Evolutionary conservation across 1,139 yeast species (phyloP).

Genomic region (Geotrichum fermentans): DNA sequence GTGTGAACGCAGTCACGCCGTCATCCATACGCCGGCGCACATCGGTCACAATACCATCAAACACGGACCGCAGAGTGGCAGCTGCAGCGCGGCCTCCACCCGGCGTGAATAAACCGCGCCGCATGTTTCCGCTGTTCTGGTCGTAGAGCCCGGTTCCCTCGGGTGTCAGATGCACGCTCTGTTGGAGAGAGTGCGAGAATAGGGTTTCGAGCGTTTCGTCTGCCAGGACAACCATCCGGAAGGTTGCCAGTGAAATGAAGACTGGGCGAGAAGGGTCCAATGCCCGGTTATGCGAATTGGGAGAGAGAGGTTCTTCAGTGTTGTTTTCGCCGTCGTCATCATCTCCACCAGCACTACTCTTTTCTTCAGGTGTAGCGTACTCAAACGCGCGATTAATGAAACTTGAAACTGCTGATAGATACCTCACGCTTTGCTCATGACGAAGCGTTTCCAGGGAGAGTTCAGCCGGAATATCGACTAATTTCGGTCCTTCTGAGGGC

Average conservation of each 20-base stretch:
- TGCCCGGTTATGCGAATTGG: constrained; percentile 63
- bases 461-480: constrained; percentile 18
- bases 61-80: constrained; percentile 74
- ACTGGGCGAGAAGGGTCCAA: constrained; percentile 76
- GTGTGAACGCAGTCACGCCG: constrained; percentile 25
- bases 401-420: constrained; percentile 78
- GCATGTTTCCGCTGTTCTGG: constrained; percentile 12
- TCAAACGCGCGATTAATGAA: constrained; percentile 87
- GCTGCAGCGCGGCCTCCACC: constrained; percentile 28
- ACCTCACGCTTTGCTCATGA: constrained; percentile 71
- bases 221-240: constrained; percentile 89
- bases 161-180: constrained; percentile 63
- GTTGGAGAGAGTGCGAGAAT: constrained; percentile 62
- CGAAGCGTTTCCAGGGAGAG: constrained; percentile 47
- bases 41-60: constrained; percentile 87
- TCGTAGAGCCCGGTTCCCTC: constrained; percentile 35
- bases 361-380: constrained; percentile 73
- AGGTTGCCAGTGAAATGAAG: constrained; percentile 75
- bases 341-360: constrained; percentile 38
- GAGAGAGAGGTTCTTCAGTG: constrained; percentile 24
- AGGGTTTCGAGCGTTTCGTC: constrained; percentile 88
- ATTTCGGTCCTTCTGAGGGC: background rate
- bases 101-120: constrained; percentile 22
- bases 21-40: constrained; percentile 84
- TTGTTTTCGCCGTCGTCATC: constrained; percentile 13